A percentile compares a stretch with the other conserved stretches of the same genome.
phyloP scores from a whole-genome alignment of 257 asterid species.

The Solanum pimpinellifolium region DNA sequence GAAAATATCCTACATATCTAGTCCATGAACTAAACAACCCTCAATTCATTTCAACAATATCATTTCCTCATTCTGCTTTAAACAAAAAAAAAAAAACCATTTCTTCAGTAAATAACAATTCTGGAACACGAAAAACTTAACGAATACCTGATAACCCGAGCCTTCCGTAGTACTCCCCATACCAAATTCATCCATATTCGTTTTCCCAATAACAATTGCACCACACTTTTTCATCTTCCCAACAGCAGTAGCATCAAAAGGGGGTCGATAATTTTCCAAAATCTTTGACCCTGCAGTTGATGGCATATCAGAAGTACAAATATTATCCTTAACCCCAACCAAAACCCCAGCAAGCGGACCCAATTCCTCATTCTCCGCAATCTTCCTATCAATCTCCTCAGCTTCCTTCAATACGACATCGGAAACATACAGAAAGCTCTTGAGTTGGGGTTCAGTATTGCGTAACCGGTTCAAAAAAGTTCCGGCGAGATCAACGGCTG shows the following conservation, averaged over 20 bases:
- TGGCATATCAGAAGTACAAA: constrained; percentile 80
- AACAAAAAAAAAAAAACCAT: neutral
- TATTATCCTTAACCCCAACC: constrained; percentile 85
- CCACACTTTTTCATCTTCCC: constrained; percentile 70
- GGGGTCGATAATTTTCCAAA: constrained; percentile 70
- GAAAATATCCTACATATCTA: neutral
- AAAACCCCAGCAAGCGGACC: constrained; percentile 86
- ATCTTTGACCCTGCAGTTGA: constrained; percentile 87
- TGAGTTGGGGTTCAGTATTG: constrained; percentile 65
- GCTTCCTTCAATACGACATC: constrained; percentile 58
- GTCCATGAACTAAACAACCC: neutral
- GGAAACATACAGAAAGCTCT: constrained; percentile 67
- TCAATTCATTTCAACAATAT: neutral
- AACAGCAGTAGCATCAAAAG: constrained; percentile 87
- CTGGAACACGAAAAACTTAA: neutral
- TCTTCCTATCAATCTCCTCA: constrained; percentile 50
- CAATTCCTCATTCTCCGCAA: constrained; percentile 42
- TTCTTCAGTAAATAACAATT: neutral
- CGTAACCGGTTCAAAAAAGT: constrained; percentile 62
- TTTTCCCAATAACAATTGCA: constrained; percentile 81
- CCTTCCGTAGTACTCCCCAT: constrained; percentile 97
- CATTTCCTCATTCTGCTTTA: neutral
- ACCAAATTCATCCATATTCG: constrained; percentile 96
- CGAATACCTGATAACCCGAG: constrained; percentile 61
- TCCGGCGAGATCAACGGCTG: constrained; percentile 63